Evolutionary conservation across 495 filamentous ascomycete species (phyloP), one percentile per base, ranked within the genome.

Genomic region (Penicillium macrosclerotiorum): DNA sequence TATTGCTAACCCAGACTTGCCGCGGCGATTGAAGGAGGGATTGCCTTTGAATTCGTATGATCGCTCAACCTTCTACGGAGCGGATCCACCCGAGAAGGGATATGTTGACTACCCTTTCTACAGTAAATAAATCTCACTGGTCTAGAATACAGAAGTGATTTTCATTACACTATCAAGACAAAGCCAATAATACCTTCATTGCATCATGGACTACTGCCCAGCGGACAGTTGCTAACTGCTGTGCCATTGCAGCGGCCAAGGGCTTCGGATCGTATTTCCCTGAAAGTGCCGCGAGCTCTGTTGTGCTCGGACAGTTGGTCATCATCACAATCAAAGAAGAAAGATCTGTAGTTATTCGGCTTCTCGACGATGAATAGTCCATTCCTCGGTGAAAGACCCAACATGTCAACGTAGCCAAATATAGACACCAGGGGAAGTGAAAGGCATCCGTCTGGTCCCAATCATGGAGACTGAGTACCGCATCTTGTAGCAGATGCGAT

Each of bases 1-100:
- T 51, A 83, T 89, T 51, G 65, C 78, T 24, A 90, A 77, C 27
- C 86, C 86, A 0, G 86, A 89, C 62, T 52, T 90, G 47, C 72
- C 77, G 2, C 79, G 74, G 31, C 65, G 81, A 37, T 45, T 89
- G 38, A 59, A 71, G 54, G 65, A 83, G 37, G 79, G 76, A 0
- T 65, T 84, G 35, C 54, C 60, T 30, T 62, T 89, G 51, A 73
- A 54, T 18, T 49, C 54, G 25, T 88, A 85, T 55, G 65, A 88
- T 47, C 69, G 78, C 3, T 47, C 57, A 0, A 77, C 72, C 0
- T 89, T 89, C 50, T 89, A 89, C 48, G 45, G 54, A 3, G 61
- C 72, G 12, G 49, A 68, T 5, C 58, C 65, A 23, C 54, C 62
- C 1, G 37, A 57, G 37, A 68, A 72, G 44, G 86, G 86, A n/a